These are phyloP conservation scores for Mycosphaerella sp. DNA, from an alignment of 2,329 filamentous ascomycete genomes.

Conservation along the genomic window DNA sequence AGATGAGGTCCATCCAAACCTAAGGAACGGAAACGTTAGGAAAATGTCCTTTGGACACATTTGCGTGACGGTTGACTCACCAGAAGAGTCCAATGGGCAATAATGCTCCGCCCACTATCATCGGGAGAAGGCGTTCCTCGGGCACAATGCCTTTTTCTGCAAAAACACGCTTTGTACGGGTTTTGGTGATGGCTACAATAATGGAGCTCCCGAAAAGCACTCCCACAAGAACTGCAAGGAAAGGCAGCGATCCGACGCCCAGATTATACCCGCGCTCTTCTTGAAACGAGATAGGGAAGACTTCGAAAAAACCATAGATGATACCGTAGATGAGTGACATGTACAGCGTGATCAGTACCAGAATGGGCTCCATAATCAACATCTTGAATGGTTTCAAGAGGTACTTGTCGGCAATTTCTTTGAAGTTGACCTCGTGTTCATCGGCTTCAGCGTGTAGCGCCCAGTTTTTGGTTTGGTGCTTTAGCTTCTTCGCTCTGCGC, in stretches of 20 bases:
- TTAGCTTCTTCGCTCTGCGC: conserved; percentile 47
- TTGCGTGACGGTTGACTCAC: conserved; percentile 7
- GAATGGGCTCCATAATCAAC: conserved; percentile 41
- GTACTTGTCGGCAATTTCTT: conserved; percentile 48
- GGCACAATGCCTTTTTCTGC: conserved; percentile 29
- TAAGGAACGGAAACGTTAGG: background rate
- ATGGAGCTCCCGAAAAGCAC: conserved; percentile 21
- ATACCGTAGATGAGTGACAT: conserved; percentile 29
- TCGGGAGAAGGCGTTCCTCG: conserved; percentile 41
- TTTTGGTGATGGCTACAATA: conserved; percentile 21
- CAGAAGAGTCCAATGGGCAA: conserved; percentile 43
- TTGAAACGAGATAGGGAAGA: conserved; percentile 29
- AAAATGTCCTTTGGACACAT: background rate
- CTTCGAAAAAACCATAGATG: conserved; percentile 30
- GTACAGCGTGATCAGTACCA: conserved; percentile 41
- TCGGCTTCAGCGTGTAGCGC: conserved; percentile 34
- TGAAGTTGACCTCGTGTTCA: conserved; percentile 37
- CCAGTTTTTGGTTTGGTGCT: conserved; percentile 45
- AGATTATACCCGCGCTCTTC: conserved; percentile 23
- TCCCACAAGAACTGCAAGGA: conserved; percentile 25
- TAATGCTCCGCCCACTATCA: conserved; percentile 40
- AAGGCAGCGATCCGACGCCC: conserved; percentile 24
- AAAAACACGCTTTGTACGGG: conserved; percentile 20
- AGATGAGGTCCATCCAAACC: conserved; percentile 39
- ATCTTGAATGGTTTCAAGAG: conserved; percentile 41